Conservation (phyloP, 2,329 filamentous ascomycete genomes). For the Pyrenophora tritici-repentis region DNA sequence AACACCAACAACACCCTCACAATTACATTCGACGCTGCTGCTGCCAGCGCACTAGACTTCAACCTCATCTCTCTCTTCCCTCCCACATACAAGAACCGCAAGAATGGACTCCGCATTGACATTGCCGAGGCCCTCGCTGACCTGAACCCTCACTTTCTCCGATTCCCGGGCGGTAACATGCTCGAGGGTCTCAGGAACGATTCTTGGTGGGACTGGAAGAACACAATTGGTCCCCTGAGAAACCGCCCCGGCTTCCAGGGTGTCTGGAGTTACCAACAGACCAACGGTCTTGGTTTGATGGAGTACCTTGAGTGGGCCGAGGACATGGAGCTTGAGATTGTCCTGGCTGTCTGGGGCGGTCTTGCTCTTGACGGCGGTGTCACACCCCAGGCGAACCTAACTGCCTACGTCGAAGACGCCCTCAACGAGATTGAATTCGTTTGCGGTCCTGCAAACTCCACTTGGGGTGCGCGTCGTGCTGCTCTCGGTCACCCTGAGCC, state of each 20-base stretch:
- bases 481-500: constrained; percentile 45
- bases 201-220: constrained; percentile 52
- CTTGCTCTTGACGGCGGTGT: constrained; percentile 51
- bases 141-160: constrained; percentile 53
- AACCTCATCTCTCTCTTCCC: constrained; percentile 60
- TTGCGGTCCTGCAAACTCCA: constrained; percentile 34
- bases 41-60: constrained; percentile 47
- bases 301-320: constrained; percentile 57
- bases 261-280: constrained; percentile 54
- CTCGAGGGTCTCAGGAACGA: constrained; percentile 38
- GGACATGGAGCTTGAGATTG: constrained; percentile 51
- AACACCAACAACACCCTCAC: constrained; percentile 59
- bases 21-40: constrained; percentile 53
- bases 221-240: constrained; percentile 55
- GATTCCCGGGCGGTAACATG: constrained; percentile 60
- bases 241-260: constrained; percentile 54
- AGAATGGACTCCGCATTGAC: constrained; percentile 58
- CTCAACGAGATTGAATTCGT: constrained; percentile 47
- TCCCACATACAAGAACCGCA: constrained; percentile 59
- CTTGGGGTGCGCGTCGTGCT: constrained; percentile 44
- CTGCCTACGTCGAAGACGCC: constrained; percentile 47
- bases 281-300: constrained; percentile 52
- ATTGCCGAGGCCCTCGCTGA: constrained; percentile 54
- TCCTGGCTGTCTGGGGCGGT: constrained; percentile 52
- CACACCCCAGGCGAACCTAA: constrained; percentile 44